These are phyloP conservation scores for Vitis amurensis DNA, from an alignment of 164 flowering plant genomes.

Conservation along the genomic window DNA sequence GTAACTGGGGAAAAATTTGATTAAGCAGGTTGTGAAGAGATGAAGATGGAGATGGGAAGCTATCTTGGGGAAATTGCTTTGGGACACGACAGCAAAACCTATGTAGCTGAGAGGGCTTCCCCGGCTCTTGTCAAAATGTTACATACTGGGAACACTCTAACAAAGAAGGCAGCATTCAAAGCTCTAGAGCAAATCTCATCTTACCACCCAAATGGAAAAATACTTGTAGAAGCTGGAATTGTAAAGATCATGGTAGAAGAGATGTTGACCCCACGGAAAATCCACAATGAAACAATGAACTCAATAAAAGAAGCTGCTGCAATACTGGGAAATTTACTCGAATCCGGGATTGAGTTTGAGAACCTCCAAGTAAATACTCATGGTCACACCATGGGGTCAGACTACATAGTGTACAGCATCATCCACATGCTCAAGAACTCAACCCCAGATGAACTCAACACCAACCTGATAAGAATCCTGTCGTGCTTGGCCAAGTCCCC, in stretches of 20 bases:
- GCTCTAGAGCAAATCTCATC: slow-evolving; percentile 58
- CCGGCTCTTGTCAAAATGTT: slow-evolving; percentile 55
- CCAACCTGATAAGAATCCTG: slow-evolving; percentile 58
- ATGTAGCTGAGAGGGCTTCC: slow-evolving; percentile 64
- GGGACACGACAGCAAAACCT: slow-evolving; percentile 38
- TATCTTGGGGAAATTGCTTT: slow-evolving; percentile 62
- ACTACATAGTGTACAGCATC: slow-evolving; percentile 54
- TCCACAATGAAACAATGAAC: slow-evolving; percentile 42
- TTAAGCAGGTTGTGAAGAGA: slow-evolving; percentile 55
- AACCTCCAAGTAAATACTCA: slow-evolving; percentile 44
- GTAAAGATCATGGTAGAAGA: slow-evolving; percentile 57
- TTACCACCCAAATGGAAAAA: slow-evolving; percentile 42
- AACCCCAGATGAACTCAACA: slow-evolving; percentile 45
- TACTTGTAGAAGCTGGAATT: slow-evolving; percentile 57
- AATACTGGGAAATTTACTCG: slow-evolving; percentile 64
- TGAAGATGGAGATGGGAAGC: slow-evolving; percentile 58
- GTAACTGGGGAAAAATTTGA: too few relatives aligned
- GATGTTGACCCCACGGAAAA: slow-evolving; percentile 43
- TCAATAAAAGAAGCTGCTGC: slow-evolving; percentile 53
- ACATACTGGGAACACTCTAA: slow-evolving; percentile 36
- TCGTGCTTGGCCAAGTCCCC: slow-evolving; percentile 46
- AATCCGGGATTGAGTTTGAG: slow-evolving; percentile 53
- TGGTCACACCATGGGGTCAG: slow-evolving; percentile 67
- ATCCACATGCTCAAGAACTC: slow-evolving; percentile 51
- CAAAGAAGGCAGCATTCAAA: slow-evolving; percentile 55